Conservation (phyloP, 2,329 filamentous ascomycete genomes). For the Scedosporium aurantiacum region DNA sequence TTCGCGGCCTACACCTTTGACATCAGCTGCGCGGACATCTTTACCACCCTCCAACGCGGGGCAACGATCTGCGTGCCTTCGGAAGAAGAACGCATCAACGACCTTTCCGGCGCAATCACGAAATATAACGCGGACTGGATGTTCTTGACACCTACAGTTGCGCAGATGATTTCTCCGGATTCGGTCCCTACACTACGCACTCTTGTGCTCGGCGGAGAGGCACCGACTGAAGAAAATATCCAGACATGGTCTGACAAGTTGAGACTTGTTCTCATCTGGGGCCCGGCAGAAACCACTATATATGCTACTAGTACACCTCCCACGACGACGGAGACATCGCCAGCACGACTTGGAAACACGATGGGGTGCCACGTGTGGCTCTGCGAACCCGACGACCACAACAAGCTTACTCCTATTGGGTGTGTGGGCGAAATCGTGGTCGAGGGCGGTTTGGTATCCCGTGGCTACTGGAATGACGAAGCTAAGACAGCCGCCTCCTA, state of each 20-base stretch:
- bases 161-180: constrained; percentile 7
- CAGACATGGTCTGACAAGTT: not conserved
- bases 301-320: not conserved
- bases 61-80: constrained; percentile 12
- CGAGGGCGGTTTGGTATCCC: constrained; percentile 32
- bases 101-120: constrained; percentile 10
- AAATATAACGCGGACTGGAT: constrained; percentile 7
- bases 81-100: constrained; percentile 11
- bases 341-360: not conserved
- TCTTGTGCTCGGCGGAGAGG: constrained; percentile 11
- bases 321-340: not conserved
- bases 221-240: constrained; percentile 2
- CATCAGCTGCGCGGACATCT: constrained; percentile 8
- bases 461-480: constrained; percentile 36
- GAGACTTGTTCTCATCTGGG: not conserved
- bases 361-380: constrained; percentile 16
- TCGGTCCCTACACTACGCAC: constrained; percentile 7
- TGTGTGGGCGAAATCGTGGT: constrained; percentile 25
- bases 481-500: constrained; percentile 31
- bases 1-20: constrained; percentile 14
- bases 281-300: not conserved
- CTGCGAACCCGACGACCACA: constrained; percentile 17
- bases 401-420: constrained; percentile 19
- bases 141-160: constrained; percentile 10
- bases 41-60: constrained; percentile 11